Percentiles rank a stretch among this genome's conserved stretches.
Conservation (phyloP, 1,139 yeast species). For the Diutina siamensis region DNA sequence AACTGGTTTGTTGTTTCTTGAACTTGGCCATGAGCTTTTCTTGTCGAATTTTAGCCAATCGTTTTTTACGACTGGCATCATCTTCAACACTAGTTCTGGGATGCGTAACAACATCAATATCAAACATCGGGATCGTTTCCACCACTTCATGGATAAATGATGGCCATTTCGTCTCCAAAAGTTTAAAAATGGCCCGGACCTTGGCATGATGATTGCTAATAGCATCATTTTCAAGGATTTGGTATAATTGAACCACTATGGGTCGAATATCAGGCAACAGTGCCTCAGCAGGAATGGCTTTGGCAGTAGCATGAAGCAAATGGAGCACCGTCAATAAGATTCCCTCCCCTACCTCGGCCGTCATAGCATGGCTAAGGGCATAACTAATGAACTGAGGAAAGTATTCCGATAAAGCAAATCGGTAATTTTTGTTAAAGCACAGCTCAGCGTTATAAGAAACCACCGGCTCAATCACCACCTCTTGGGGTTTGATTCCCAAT, state of each 20-base stretch:
- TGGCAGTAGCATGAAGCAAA: conserved; percentile 46
- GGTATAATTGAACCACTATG: conserved; percentile 31
- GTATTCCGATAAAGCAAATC: conserved; percentile 37
- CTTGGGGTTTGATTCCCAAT: conserved; percentile 22
- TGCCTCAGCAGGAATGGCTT: conserved; percentile 16
- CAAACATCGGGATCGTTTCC: not conserved
- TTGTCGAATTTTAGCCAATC: conserved; percentile 62
- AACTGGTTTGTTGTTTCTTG: conserved; percentile 63
- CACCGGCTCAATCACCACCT: conserved; percentile 41
- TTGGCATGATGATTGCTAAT: conserved; percentile 37
- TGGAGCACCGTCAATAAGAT: conserved; percentile 53
- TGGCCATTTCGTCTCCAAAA: not conserved
- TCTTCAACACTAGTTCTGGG: conserved; percentile 16
- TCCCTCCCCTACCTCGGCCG: conserved; percentile 36
- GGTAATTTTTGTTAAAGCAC: conserved; percentile 17
- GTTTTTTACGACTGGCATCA: conserved; percentile 49
- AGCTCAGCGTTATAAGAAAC: conserved; percentile 19
- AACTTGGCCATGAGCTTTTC: conserved; percentile 67
- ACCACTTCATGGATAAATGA: not conserved
- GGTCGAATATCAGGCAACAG: conserved; percentile 60
- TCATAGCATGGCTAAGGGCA: conserved; percentile 30
- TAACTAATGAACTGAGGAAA: conserved; percentile 43
- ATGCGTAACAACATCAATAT: not conserved
- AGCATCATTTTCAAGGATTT: conserved; percentile 26
- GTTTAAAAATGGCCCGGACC: conserved; percentile 39